phyloP scores from a whole-genome alignment of 2,329 filamentous ascomycete genomes.

The Sarocladium brachiariae region DNA sequence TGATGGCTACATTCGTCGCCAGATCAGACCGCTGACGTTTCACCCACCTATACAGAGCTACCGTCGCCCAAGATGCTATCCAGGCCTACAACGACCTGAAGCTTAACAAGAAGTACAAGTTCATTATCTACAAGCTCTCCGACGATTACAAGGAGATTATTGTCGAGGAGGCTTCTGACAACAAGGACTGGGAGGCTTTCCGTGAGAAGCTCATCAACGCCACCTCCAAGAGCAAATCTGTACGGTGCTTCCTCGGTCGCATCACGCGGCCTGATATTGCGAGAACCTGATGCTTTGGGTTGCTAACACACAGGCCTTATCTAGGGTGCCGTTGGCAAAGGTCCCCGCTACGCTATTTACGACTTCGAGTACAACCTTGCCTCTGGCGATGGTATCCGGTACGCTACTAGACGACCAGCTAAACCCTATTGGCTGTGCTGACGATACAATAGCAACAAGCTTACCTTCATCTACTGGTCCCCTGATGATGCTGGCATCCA shows the following conservation, averaged over 20 bases:
- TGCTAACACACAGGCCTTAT: slow-evolving; percentile 1
- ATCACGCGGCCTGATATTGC: not conserved
- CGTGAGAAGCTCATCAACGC: slow-evolving; percentile 69
- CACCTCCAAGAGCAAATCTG: slow-evolving; percentile 64
- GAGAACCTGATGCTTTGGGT: not conserved
- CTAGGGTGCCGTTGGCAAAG: slow-evolving; percentile 54
- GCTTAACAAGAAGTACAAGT: slow-evolving; percentile 75
- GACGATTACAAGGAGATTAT: slow-evolving; percentile 78
- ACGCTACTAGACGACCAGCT: slow-evolving; percentile 18
- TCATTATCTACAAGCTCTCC: slow-evolving; percentile 81
- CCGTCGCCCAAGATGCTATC: slow-evolving; percentile 66
- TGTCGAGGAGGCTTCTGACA: slow-evolving; percentile 64
- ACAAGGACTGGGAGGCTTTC: slow-evolving; percentile 65
- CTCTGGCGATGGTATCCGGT: slow-evolving; percentile 67
- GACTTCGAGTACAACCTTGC: slow-evolving; percentile 73
- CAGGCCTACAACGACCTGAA: slow-evolving; percentile 73
- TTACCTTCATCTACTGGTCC: slow-evolving; percentile 73
- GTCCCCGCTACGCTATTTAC: slow-evolving; percentile 77
- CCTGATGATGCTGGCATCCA: slow-evolving; percentile 74
- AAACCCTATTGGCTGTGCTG: slow-evolving; percentile 10
- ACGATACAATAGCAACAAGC: slow-evolving; percentile 56
- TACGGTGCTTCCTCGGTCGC: slow-evolving; percentile 30
- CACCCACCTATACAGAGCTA: slow-evolving; percentile 46
- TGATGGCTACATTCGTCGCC: no score
- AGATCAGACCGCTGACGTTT: not conserved